phyloP scores from a whole-genome alignment of 306 rosid genomes.

The Hippophae gyantsensis region DNA sequence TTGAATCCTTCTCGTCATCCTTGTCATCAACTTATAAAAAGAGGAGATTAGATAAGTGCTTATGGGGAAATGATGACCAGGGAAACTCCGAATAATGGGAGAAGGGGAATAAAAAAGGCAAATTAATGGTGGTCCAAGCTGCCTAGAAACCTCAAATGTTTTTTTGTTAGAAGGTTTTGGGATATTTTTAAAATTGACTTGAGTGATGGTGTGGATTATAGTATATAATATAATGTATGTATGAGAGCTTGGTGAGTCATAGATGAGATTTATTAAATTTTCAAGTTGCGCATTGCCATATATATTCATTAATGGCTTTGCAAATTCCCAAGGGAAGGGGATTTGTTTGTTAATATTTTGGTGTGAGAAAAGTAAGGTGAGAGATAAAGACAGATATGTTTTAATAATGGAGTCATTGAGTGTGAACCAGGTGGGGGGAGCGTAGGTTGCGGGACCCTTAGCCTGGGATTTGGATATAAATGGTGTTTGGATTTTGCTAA shows the following conservation, averaged over 20 bases:
- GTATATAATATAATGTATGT: conserved; percentile 23
- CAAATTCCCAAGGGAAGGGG: conserved; percentile 75
- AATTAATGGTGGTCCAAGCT: conserved; percentile 42
- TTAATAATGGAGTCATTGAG: conserved; percentile 38
- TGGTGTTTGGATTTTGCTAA: too few relatives aligned
- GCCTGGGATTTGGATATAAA: conserved; percentile 41
- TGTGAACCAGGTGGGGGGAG: conserved; percentile 35
- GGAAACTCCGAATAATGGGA: conserved; percentile 44
- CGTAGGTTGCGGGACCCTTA: conserved; percentile 9
- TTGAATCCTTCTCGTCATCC: conserved; percentile 37
- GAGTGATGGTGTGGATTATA: conserved; percentile 50
- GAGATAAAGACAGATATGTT: conserved; percentile 17
- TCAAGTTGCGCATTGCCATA: conserved; percentile 41
- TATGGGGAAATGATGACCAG: conserved; percentile 73
- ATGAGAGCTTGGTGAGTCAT: conserved; percentile 47
- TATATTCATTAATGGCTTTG: conserved; percentile 60
- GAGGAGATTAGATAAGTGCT: conserved; percentile 60
- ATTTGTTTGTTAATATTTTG: conserved; percentile 27
- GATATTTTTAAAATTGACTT: conserved; percentile 33
- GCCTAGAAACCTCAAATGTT: conserved; percentile 54
- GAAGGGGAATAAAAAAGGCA: background rate
- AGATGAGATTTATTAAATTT: conserved; percentile 25
- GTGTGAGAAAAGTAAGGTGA: conserved; percentile 8
- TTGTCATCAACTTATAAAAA: conserved; percentile 42
- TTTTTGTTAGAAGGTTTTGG: conserved; percentile 43